These are phyloP conservation scores for Tardiomyces blankii DNA, from an alignment of 1,139 yeast genomes.

Conservation along the genomic window DNA sequence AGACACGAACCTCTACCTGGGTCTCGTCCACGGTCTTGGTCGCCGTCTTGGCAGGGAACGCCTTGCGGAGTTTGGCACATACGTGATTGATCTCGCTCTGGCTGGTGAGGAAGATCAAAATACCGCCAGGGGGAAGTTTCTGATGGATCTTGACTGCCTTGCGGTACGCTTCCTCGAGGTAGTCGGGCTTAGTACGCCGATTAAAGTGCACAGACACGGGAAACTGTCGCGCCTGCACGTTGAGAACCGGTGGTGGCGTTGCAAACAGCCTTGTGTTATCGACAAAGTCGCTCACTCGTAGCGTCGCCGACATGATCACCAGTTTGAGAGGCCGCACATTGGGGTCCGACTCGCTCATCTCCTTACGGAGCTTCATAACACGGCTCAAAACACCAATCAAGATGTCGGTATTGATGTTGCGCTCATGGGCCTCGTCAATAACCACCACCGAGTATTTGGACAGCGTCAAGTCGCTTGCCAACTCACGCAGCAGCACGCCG, in stretches of 20 bases:
- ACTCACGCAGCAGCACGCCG: conserved; percentile 88
- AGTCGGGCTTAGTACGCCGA: conserved; percentile 63
- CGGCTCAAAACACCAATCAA: conserved; percentile 90
- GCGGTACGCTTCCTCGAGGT: conserved; percentile 75
- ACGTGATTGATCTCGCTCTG: conserved; percentile 78
- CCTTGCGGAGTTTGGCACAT: conserved; percentile 55
- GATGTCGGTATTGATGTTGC: conserved; percentile 92
- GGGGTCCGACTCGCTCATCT: conserved; percentile 28
- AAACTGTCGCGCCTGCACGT: conserved; percentile 89
- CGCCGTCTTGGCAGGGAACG: conserved; percentile 41
- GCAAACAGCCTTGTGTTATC: conserved; percentile 64
- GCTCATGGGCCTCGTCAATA: conserved; percentile 96
- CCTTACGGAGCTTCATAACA: conserved; percentile 64
- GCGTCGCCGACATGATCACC: conserved; percentile 84
- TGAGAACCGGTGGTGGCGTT: conserved; percentile 78
- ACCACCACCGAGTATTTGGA: conserved; percentile 75
- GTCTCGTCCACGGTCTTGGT: conserved; percentile 22
- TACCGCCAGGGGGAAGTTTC: conserved; percentile 87
- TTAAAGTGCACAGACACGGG: conserved; percentile 92
- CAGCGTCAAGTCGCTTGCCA: conserved; percentile 76
- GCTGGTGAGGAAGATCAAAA: conserved; percentile 84
- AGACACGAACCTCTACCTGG: conserved; percentile 38
- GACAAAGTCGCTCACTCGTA: conserved; percentile 85
- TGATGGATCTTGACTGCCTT: conserved; percentile 83
- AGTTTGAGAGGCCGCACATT: conserved; percentile 46